Evolutionary conservation across 139 green algal species (phyloP).

Genomic region (Closterium sp.): DNA sequence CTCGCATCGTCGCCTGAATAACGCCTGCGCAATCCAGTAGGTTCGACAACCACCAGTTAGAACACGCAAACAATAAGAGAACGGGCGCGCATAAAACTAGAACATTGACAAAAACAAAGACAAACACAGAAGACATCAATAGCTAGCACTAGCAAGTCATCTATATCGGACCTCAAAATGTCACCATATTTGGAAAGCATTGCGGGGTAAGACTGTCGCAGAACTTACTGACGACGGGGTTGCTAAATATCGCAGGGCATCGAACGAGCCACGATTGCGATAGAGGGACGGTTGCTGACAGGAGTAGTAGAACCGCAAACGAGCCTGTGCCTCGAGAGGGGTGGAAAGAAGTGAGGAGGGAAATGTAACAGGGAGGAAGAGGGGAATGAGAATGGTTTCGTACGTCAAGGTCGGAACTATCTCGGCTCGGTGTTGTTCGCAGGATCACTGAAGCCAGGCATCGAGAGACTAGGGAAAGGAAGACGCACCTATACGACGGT

Average conservation of each 20-base stretch:
- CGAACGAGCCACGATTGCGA: background rate
- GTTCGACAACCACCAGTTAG: background rate
- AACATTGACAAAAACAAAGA: too few species aligned
- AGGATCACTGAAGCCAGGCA: background rate
- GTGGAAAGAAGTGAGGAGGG: background rate
- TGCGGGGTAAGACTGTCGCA: background rate
- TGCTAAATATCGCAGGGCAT: background rate
- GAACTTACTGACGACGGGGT: background rate
- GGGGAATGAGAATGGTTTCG: background rate
- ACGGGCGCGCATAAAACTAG: too few species aligned
- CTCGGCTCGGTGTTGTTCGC: background rate
- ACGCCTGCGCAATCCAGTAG: background rate
- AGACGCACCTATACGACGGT: background rate
- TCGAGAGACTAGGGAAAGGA: background rate
- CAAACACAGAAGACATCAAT: too few species aligned
- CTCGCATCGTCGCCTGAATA: background rate
- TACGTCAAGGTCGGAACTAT: background rate
- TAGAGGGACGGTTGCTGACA: background rate
- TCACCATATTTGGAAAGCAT: too few species aligned
- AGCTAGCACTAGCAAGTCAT: too few species aligned
- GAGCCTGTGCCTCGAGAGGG: background rate
- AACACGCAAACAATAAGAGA: too few species aligned
- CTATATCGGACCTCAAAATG: too few species aligned
- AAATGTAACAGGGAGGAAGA: background rate
- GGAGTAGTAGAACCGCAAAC: background rate